These are phyloP conservation scores for Lepraria neglecta DNA, from an alignment of 495 filamentous ascomycete genomes.

Conservation along the genomic window DNA sequence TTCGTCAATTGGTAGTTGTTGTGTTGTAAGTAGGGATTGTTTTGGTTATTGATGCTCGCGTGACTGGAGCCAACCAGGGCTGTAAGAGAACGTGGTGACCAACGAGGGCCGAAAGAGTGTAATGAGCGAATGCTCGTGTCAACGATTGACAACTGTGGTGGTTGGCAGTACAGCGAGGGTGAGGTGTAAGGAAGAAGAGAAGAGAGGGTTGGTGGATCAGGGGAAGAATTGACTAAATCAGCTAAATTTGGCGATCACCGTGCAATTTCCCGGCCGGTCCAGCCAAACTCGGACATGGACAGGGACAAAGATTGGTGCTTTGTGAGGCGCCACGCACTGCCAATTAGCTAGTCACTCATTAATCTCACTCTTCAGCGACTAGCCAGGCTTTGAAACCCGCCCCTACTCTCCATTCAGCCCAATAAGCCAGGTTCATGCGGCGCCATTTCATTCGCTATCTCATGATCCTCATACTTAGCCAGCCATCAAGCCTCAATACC, in stretches of 20 bases:
- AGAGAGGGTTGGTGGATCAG: conserved; percentile 12
- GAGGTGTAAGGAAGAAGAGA: conserved; percentile 20
- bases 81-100: conserved; percentile 23
- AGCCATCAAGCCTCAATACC: background rate
- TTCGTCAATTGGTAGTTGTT: background rate
- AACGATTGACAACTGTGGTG: conserved; percentile 24
- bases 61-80: conserved; percentile 30
- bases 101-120: conserved; percentile 25
- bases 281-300: conserved; percentile 1
- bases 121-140: conserved; percentile 32
- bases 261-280: conserved; percentile 3
- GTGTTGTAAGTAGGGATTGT: background rate
- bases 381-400: conserved; percentile 4
- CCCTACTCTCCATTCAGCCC: background rate
- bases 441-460: conserved; percentile 5
- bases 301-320: conserved; percentile 5
- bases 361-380: background rate
- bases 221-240: conserved; percentile 3
- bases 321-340: conserved; percentile 2
- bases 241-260: background rate
- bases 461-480: background rate
- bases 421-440: conserved; percentile 1
- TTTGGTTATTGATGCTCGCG: conserved; percentile 7
- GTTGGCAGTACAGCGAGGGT: conserved; percentile 22
- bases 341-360: conserved; percentile 1